Evolutionary conservation across 2,329 filamentous ascomycete genomes (phyloP), one percentile per base, ranked within the genome.

Genomic region (Cladobotryum protrusum): DNA sequence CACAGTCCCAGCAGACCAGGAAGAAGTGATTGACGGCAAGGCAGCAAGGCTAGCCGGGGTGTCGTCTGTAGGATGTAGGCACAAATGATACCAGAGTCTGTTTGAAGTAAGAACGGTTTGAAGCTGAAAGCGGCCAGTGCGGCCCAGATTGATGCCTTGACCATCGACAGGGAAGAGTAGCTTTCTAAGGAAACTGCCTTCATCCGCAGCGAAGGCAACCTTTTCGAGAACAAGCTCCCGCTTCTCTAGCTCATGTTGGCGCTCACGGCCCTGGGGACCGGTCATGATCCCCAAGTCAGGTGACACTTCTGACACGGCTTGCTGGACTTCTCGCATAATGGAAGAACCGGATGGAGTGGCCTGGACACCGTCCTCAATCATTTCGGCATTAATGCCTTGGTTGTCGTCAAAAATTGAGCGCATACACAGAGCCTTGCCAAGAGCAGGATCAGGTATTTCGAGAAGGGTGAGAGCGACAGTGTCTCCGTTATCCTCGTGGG

Each of bases 341-440:
- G 92, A 95, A 51, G 85, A 86, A n/a, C 87, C 87, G 1, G 83
- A 83, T 0, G 85, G 60, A 1, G 78, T 71, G 2, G 95, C 78
- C n/a, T 87, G 79, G 1, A 99, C 80, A 9, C 93, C 93, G 58
- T 99, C 93, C 54, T 92, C 86, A 62, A 92, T 95, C 91, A 99
- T 97, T 72, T 99, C 93, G 0, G 86, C 79, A 59, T 97, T 97
- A 71, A 99, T 96, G 46, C 93, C 93, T 17, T 85, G 75, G n/a
- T 76, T 81, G 60, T 97, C 93, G 58, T 99, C 92, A 60, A 99
- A 99, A 34, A 97, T 82, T 13, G 88, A 89, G 36, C 89, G 87
- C 72, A 99, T 82, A 12, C 88, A 83, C n/a, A 95, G 70, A 0
- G 92, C 93, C 68, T 93, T 96, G 52, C 87, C 90, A 1, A 99